phyloP scores from a whole-genome alignment of 345 rosid species.

The Luvunga scandens region DNA sequence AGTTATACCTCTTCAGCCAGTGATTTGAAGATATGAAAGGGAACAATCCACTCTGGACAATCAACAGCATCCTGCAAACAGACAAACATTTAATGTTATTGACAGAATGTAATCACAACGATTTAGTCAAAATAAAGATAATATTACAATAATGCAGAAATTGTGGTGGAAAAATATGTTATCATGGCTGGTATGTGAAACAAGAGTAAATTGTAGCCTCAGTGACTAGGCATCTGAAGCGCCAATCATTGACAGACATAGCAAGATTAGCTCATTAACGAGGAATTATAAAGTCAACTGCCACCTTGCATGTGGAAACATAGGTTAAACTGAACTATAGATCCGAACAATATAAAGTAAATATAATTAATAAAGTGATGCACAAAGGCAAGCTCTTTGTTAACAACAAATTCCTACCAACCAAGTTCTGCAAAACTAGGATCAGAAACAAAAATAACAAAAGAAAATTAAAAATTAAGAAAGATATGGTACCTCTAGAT shows the following conservation, averaged over 20 bases:
- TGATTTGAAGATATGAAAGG: conserved; percentile 79
- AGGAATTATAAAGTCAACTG: not conserved
- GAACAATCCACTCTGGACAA: conserved; percentile 99
- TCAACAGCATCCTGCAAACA: conserved; percentile 87
- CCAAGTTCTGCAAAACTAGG: not conserved
- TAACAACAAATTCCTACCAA: not conserved
- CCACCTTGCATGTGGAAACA: not conserved
- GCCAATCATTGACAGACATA: not conserved
- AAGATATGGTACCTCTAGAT: conserved; percentile 63
- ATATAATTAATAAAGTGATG: not conserved
- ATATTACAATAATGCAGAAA: not conserved
- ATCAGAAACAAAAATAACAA: not conserved
- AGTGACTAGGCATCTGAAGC: not conserved
- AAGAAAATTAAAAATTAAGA: not conserved
- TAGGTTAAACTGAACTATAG: not conserved
- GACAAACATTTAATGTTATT: not conserved
- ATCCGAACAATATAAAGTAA: not conserved
- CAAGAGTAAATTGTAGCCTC: too few species aligned
- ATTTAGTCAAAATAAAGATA: not conserved
- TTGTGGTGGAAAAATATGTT: not conserved
- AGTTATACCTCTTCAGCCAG: conserved; percentile 86
- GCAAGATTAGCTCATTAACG: not conserved
- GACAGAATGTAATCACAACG: not conserved
- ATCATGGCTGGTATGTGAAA: too few species aligned
- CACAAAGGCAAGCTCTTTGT: not conserved